A percentile compares a stretch with the other conserved stretches of the same genome.
These are phyloP conservation scores for Euclidium syriacum DNA, from an alignment of 345 rosid species.

Conservation along the genomic window DNA sequence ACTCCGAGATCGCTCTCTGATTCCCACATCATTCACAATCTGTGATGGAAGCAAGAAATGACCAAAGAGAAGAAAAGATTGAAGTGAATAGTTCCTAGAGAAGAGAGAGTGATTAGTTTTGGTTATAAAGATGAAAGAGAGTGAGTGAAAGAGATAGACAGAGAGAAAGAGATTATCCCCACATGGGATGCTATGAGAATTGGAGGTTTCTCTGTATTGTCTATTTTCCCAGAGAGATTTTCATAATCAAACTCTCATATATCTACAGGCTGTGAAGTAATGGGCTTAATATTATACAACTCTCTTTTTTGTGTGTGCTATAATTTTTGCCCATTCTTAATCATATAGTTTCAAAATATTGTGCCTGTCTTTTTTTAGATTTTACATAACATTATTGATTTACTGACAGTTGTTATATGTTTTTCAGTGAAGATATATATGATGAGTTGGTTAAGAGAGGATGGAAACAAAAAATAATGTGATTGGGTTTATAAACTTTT, in stretches of 20 bases:
- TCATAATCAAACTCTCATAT: slow-evolving; percentile 8
- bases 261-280: slow-evolving; percentile 33
- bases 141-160: slow-evolving; percentile 5
- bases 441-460: slow-evolving; percentile 1
- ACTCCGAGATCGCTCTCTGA: slow-evolving; percentile 60
- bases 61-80: slow-evolving; percentile 12
- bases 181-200: slow-evolving; percentile 32
- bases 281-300: slow-evolving; percentile 28
- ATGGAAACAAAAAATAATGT: background rate
- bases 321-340: slow-evolving; percentile 17
- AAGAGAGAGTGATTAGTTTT: slow-evolving; percentile 14
- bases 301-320: background rate
- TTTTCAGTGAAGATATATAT: slow-evolving; percentile 11
- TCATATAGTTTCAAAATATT: slow-evolving; percentile 18
- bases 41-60: background rate
- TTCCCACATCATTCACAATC: slow-evolving; percentile 64
- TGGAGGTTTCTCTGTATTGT: slow-evolving; percentile 34
- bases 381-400: slow-evolving; percentile 18
- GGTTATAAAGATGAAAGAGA: slow-evolving; percentile 22
- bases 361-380: slow-evolving; percentile 15
- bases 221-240: slow-evolving; percentile 33
- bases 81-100: slow-evolving; percentile 9
- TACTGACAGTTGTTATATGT: slow-evolving; percentile 24
- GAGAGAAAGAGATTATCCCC: slow-evolving; percentile 17
- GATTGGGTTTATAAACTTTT: background rate